Evolutionary conservation across 208 protist species (phyloP).

Genomic region (Tritrichomonas musculus): DNA sequence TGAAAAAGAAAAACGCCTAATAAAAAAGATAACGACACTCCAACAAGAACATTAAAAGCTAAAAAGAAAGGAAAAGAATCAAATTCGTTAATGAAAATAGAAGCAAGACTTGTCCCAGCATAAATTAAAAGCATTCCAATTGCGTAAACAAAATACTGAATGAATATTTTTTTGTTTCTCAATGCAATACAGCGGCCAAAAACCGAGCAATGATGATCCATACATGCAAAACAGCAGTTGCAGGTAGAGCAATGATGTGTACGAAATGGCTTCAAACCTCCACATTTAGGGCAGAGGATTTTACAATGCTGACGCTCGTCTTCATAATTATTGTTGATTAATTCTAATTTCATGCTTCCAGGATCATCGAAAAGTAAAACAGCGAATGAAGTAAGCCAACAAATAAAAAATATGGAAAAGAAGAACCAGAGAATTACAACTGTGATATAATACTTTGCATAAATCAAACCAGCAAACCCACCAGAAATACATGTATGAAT

Average conservation of each 20-base stretch:
- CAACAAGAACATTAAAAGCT: not conserved
- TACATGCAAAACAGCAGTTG: not conserved
- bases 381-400: too few species aligned
- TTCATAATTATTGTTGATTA: too few species aligned
- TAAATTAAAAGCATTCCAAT: not conserved
- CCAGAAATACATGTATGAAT: too few species aligned
- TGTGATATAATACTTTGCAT: too few species aligned
- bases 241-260: slow-evolving; percentile 34
- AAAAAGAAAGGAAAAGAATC: not conserved
- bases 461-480: too few species aligned
- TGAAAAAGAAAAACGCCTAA: not conserved
- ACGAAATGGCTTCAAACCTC: not conserved
- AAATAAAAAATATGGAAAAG: too few species aligned
- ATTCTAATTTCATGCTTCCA: too few species aligned
- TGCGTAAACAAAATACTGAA: not conserved
- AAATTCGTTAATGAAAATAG: not conserved
- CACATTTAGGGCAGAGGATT: not conserved
- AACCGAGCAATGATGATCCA: slow-evolving; percentile 33
- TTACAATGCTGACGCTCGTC: too few species aligned
- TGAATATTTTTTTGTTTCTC: slow-evolving; percentile 28
- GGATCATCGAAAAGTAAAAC: too few species aligned
- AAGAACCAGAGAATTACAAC: too few species aligned
- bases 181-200: not conserved
- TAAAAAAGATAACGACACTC: not conserved
- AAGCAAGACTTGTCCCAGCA: not conserved